Percentiles rank a stretch among this genome's conserved stretches.
Evolutionary conservation across 345 rosid species (phyloP).

Genomic region (Brassica incana): DNA sequence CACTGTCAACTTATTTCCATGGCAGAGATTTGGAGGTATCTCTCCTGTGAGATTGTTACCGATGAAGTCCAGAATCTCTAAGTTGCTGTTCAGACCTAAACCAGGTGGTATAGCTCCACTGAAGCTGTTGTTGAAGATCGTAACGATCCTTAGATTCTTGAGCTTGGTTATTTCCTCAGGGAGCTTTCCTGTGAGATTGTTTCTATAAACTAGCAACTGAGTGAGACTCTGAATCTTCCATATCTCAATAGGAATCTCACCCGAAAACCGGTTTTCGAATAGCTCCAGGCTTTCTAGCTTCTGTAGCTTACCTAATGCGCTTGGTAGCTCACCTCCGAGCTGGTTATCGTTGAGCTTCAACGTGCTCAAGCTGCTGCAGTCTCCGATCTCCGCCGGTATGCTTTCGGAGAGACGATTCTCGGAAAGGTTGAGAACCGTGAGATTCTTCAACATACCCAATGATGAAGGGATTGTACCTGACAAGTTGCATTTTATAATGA

Average conservation of each 20-base stretch:
- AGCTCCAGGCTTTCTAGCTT: constrained; percentile 55
- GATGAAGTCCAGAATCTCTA: not conserved
- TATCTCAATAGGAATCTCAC: constrained; percentile 65
- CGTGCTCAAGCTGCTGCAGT: constrained; percentile 53
- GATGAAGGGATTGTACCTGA: constrained; percentile 66
- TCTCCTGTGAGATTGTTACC: not conserved
- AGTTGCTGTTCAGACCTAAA: constrained; percentile 67
- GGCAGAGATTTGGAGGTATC: not conserved
- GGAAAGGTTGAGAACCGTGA: constrained; percentile 56
- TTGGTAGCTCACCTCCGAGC: constrained; percentile 61
- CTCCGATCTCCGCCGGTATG: constrained; percentile 66
- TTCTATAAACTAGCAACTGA: constrained; percentile 51
- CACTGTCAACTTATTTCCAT: not conserved
- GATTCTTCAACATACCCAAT: constrained; percentile 51
- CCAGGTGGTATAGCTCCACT: constrained; percentile 59
- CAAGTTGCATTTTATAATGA: constrained; percentile 46
- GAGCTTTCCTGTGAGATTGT: constrained; percentile 63
- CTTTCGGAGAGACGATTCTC: constrained; percentile 59
- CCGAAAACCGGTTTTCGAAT: constrained; percentile 55
- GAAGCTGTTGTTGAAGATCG: constrained; percentile 58
- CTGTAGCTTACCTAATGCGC: constrained; percentile 52
- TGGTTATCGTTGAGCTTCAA: constrained; percentile 50
- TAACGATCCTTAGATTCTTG: constrained; percentile 50
- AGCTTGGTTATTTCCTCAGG: constrained; percentile 63
- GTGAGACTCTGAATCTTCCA: constrained; percentile 65